Percentiles rank a stretch among this genome's conserved stretches.
These are phyloP conservation scores for Gnaphalium uliginosum DNA, from an alignment of 129 eudicot genomes.

Conservation along the genomic window DNA sequence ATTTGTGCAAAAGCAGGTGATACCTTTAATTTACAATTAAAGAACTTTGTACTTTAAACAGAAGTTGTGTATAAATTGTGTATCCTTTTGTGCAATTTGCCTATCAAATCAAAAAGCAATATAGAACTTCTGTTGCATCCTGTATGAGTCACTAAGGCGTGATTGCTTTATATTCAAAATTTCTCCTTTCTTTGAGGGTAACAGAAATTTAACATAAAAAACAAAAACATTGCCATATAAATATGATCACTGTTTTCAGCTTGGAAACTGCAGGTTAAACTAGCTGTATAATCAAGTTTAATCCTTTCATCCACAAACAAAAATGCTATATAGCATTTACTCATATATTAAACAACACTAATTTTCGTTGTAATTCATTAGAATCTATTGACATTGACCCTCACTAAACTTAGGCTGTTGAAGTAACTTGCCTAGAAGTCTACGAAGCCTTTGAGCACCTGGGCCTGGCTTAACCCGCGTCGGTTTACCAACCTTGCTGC, in stretches of 20 bases:
- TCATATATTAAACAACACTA: constrained; percentile 15
- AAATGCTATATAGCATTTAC: constrained; percentile 30
- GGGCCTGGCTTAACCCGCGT: constrained; percentile 67
- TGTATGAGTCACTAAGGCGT: not conserved
- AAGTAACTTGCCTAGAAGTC: constrained; percentile 55
- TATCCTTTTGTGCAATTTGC: too few relatives aligned
- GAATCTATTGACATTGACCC: constrained; percentile 63
- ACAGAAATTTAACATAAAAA: too few relatives aligned
- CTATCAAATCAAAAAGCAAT: too few relatives aligned
- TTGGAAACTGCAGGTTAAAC: constrained; percentile 16
- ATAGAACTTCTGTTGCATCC: not conserved
- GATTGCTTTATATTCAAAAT: not conserved
- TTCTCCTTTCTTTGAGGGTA: not conserved
- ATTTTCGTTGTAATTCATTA: not conserved
- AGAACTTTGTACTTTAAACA: too few relatives aligned
- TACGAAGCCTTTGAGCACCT: constrained; percentile 63
- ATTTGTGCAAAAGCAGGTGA: too few relatives aligned
- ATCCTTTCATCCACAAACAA: constrained; percentile 28
- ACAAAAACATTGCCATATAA: too few relatives aligned
- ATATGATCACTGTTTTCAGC: constrained; percentile 5
- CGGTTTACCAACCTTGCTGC: constrained; percentile 65
- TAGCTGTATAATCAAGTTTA: not conserved
- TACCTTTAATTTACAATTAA: too few relatives aligned
- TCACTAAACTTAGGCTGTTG: constrained; percentile 39
- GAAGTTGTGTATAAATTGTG: too few relatives aligned